Percentiles rank a stretch among this genome's conserved stretches.
Conservation (phyloP, 1,139 yeast genomes). For the Zygosaccharomyces sapae region DNA sequence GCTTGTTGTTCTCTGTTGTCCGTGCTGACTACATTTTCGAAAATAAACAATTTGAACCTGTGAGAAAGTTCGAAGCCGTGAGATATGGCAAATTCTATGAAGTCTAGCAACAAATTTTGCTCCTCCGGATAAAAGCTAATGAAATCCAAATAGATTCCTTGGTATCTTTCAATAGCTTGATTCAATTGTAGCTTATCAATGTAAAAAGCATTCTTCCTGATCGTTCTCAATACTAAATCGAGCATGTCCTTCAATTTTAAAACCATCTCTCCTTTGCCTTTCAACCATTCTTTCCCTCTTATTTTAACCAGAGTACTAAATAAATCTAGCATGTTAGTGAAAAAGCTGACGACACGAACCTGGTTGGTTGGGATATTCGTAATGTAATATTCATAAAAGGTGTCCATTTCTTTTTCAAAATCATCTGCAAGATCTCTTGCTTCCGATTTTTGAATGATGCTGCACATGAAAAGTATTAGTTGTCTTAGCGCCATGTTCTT, state of each 20-base stretch:
- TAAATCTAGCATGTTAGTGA: constrained; percentile 66
- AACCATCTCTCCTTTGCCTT: constrained; percentile 44
- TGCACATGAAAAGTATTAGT: constrained; percentile 43
- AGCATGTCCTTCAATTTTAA: constrained; percentile 32
- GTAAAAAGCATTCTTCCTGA: constrained; percentile 29
- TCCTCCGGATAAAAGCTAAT: constrained; percentile 41
- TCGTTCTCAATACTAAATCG: constrained; percentile 23
- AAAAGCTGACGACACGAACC: constrained; percentile 36
- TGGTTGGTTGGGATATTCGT: constrained; percentile 32
- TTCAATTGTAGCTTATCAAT: constrained; percentile 62
- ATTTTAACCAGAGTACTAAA: constrained; percentile 48
- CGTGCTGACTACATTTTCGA: constrained; percentile 52
- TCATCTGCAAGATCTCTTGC: constrained; percentile 55
- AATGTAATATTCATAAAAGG: constrained; percentile 34
- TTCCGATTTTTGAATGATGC: constrained; percentile 41
- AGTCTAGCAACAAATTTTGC: constrained; percentile 44
- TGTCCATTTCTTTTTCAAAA: constrained; percentile 50
- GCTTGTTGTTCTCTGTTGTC: constrained; percentile 47
- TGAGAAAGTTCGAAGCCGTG: constrained; percentile 38
- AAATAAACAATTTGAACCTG: constrained; percentile 54
- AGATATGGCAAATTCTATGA: constrained; percentile 36
- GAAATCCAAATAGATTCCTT: constrained; percentile 49
- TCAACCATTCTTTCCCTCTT: constrained; percentile 61
- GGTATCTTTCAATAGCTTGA: constrained; percentile 64
- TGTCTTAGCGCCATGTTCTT: constrained; percentile 64